Conservation (phyloP, 768 basidiomycete species). For the Suillus subalutaceus region DNA sequence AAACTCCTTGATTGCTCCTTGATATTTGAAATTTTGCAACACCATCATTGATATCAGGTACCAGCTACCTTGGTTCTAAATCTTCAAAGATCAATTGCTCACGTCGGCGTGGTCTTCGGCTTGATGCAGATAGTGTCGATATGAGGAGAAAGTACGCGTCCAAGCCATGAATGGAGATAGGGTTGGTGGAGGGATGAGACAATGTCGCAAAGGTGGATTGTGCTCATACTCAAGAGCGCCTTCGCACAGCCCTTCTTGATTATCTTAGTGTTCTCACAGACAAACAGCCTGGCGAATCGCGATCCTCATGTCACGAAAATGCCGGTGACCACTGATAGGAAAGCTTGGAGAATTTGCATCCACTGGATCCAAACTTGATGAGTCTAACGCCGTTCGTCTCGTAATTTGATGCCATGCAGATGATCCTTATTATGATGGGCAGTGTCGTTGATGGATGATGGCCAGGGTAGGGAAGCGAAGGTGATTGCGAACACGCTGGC, state of each 20-base stretch:
- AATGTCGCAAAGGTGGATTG: conserved; percentile 80
- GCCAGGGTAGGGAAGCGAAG: background rate
- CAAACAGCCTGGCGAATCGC: conserved; percentile 29
- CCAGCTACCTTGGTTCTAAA: background rate
- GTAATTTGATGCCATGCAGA: background rate
- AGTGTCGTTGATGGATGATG: background rate
- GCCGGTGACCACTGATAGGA: conserved; percentile 35
- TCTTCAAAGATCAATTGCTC: conserved; percentile 34
- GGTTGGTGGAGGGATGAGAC: conserved; percentile 79
- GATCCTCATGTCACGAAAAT: conserved; percentile 42
- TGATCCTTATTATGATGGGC: background rate
- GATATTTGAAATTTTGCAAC: background rate
- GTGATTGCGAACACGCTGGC: background rate
- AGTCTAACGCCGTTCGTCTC: conserved; percentile 20
- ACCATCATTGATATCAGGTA: background rate
- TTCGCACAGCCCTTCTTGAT: conserved; percentile 39
- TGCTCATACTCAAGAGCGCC: conserved; percentile 52
- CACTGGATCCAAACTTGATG: conserved; percentile 35
- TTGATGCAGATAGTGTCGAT: conserved; percentile 64
- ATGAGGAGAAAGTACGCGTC: conserved; percentile 85
- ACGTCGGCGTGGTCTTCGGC: conserved; percentile 83
- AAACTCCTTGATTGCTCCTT: background rate
- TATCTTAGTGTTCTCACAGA: conserved; percentile 44
- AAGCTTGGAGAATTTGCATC: conserved; percentile 29
- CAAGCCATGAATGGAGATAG: conserved; percentile 71